These are phyloP conservation scores for Diaporthe amygdali DNA, from an alignment of 2,329 filamentous ascomycete species.

Conservation along the genomic window DNA sequence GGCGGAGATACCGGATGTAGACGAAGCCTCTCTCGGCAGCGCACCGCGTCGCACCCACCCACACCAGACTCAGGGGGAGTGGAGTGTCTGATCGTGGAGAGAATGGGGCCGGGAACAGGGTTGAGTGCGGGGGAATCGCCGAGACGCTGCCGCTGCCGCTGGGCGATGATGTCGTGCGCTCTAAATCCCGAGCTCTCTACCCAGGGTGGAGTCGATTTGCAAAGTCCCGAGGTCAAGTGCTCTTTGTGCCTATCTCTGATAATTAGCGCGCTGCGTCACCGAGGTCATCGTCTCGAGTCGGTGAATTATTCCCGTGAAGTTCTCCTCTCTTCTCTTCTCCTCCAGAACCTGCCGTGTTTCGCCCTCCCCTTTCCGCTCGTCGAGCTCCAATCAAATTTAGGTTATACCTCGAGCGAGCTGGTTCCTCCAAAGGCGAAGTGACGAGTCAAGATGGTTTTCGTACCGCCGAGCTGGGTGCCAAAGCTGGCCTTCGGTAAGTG, in stretches of 20 bases:
- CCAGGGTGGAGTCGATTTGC: not conserved
- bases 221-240: not conserved
- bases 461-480: conserved; percentile 66
- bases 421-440: not conserved
- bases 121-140: conserved; percentile 3
- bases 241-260: not conserved
- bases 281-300: not conserved
- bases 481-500: conserved; percentile 59
- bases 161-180: not conserved
- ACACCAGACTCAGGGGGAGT: not conserved
- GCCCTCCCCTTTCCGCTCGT: not conserved
- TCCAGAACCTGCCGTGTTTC: not conserved
- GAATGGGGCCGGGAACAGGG: not conserved
- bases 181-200: not conserved
- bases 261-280: not conserved
- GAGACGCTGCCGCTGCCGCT: not conserved
- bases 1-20: conserved; percentile 3
- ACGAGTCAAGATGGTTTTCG: conserved; percentile 56
- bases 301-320: not conserved
- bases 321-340: not conserved
- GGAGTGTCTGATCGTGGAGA: conserved; percentile 6
- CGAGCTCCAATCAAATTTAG: not conserved
- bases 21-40: not conserved
- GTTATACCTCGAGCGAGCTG: not conserved
- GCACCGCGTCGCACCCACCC: not conserved